These are phyloP conservation scores for Ganoderma resinaceum DNA, from an alignment of 1,284 basidiomycete genomes.

Conservation along the genomic window DNA sequence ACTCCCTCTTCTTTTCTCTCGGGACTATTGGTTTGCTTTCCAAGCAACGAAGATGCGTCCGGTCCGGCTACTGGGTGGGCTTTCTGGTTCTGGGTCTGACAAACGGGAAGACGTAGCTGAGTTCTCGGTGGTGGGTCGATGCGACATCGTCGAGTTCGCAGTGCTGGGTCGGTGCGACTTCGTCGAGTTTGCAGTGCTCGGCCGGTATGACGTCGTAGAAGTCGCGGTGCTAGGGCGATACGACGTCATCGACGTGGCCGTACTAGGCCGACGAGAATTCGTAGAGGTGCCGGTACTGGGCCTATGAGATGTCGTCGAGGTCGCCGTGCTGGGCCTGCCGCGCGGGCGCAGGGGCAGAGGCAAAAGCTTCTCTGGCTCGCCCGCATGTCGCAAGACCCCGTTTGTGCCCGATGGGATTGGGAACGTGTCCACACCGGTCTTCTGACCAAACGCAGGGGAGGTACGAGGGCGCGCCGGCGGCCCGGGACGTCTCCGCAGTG, in stretches of 20 bases:
- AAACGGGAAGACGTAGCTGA: constrained; percentile 11
- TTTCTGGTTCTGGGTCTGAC: constrained; percentile 16
- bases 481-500: neutral
- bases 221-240: neutral
- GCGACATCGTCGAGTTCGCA: neutral
- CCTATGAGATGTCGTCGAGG: neutral
- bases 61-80: constrained; percentile 24
- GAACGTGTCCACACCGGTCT: neutral
- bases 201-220: neutral
- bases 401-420: neutral
- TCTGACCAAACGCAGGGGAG: neutral
- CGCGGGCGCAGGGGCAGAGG: neutral
- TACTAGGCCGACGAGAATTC: neutral
- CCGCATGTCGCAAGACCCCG: neutral
- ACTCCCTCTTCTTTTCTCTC: neutral
- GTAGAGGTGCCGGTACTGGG: neutral
- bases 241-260: neutral
- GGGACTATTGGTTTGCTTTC: constrained; percentile 22
- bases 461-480: neutral
- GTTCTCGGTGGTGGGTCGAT: neutral
- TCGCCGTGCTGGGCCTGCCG: constrained; percentile 9
- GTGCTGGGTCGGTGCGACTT: neutral
- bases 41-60: constrained; percentile 32
- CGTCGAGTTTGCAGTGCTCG: neutral
- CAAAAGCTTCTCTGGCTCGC: constrained; percentile 9